Evolutionary conservation across 805 yeast species (phyloP).

Genomic region (Candida nanaspora): DNA sequence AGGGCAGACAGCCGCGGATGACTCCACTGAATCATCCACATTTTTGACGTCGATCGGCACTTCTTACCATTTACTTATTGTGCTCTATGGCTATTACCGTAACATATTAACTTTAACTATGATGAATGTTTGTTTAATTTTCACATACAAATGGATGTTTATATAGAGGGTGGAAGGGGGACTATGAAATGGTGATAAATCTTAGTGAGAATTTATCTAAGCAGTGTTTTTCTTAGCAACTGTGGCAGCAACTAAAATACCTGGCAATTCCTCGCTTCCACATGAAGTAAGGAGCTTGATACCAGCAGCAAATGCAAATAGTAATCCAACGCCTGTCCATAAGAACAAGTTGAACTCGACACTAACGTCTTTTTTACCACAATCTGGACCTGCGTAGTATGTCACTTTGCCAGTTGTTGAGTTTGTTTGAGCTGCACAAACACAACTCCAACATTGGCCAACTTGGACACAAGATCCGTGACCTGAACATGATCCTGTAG

Average conservation of each 20-base stretch:
- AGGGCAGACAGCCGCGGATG: too few relatives aligned
- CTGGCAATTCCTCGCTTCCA: constrained; percentile 61
- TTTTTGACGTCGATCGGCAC: too few relatives aligned
- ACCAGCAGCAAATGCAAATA: constrained; percentile 40
- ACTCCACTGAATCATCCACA: too few relatives aligned
- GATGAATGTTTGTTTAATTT: too few relatives aligned
- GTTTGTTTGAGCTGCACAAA: constrained; percentile 38
- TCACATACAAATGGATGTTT: neutral
- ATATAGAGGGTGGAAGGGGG: neutral
- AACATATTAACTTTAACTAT: too few relatives aligned
- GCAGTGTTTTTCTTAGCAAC: constrained; percentile 27
- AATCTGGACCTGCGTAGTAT: constrained; percentile 50
- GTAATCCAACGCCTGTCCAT: constrained; percentile 52
- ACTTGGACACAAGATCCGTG: constrained; percentile 45
- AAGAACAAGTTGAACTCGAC: constrained; percentile 60
- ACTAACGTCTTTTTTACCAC: constrained; percentile 63
- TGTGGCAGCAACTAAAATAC: constrained; percentile 57
- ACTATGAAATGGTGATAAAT: too few relatives aligned
- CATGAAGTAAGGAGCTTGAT: constrained; percentile 44
- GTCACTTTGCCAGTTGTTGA: constrained; percentile 37
- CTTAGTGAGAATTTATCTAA: too few relatives aligned
- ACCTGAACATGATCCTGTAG: constrained; percentile 43
- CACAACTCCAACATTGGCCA: constrained; percentile 42
- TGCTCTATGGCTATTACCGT: too few relatives aligned
- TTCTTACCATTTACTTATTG: too few relatives aligned